These are phyloP conservation scores for Calocybe gambosa DNA, from an alignment of 1,284 basidiomycete genomes.

Conservation along the genomic window DNA sequence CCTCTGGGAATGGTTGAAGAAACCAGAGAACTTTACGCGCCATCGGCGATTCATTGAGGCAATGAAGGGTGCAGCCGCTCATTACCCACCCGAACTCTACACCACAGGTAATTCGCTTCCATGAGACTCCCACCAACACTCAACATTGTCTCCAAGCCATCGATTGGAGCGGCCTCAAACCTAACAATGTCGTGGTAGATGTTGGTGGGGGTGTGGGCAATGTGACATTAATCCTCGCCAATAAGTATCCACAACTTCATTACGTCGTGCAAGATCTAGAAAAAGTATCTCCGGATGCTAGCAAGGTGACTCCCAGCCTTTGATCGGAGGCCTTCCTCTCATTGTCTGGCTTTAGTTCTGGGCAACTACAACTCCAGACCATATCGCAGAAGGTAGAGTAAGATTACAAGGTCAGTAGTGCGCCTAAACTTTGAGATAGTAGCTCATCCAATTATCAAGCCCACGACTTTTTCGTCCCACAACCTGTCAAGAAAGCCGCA, in stretches of 20 bases:
- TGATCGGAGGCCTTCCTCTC: neutral
- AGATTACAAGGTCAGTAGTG: conserved; percentile 7
- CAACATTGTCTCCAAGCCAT: conserved; percentile 14
- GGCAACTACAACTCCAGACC: neutral
- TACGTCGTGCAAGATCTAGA: conserved; percentile 27
- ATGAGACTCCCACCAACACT: neutral
- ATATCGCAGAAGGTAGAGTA: conserved; percentile 2
- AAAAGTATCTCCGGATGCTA: conserved; percentile 19
- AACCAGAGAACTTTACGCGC: conserved; percentile 17
- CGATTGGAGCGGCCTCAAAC: conserved; percentile 21
- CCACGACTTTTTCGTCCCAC: conserved; percentile 29
- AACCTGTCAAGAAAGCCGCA: conserved; percentile 22
- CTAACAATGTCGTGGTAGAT: conserved; percentile 22
- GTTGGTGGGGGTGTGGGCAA: conserved; percentile 27
- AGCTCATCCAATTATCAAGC: conserved; percentile 12
- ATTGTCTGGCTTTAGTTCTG: conserved; percentile 2
- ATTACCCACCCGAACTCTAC: conserved; percentile 15
- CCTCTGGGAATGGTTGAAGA: conserved; percentile 19
- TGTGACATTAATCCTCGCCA: conserved; percentile 18
- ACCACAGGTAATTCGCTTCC: conserved; percentile 12
- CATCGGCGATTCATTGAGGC: conserved; percentile 16
- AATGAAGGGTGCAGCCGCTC: conserved; percentile 20
- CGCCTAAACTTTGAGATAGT: neutral
- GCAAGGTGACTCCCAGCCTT: conserved; percentile 13
- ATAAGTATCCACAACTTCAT: conserved; percentile 18